Evolutionary conservation across 208 protist genomes (phyloP), one percentile per base, ranked within the genome.

Genomic region (Crithidia expoeki): DNA sequence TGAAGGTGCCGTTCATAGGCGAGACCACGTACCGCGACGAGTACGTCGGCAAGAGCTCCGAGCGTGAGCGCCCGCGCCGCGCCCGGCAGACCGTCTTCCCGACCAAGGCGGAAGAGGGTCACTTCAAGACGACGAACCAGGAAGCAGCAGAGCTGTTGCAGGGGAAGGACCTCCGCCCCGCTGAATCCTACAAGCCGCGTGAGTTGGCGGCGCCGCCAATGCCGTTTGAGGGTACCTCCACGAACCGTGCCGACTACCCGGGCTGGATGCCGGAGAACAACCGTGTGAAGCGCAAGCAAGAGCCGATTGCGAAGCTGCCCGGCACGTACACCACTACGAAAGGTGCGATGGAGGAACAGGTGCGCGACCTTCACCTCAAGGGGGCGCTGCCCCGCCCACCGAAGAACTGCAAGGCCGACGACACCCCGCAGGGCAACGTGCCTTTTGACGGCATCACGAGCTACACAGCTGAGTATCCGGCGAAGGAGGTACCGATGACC

Each of bases 111-210:
- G 88, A 93, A 64, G 88, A 89, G 21, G 88, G 84, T 32, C 91
- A 96, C 75, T 96, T 92, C 71, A 92, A 93, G 63, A 96, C 91
- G 7, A 96, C 89, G 21, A 93, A 96, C 60, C 88, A 96, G 79
- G 86, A 90, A 72, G 91, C 91, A n/a, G 88, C 85, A 30, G 91
- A 94, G 70, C 70, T 83, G 72, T 82, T 95, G 23, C 57, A 80
- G 50, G 90, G 88, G 28, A 92, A 89, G 71, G 59, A 85, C 63
- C 53, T 87, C 28, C 90, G 84, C n/a, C 91, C 91, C 19, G 85
- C 88, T 1, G 88, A 93, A 65, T 93, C 86, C 34, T 96, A 94
- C 81, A 96, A 96, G 81, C 91, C 91, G 12, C 83, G 83, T 50
- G 51, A 81, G 32, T 53, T 72, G 23, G 74, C 85, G 2, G 77